phyloP scores from a whole-genome alignment of 192 early-diverging fungal species.

The Coemansia sp. region DNA sequence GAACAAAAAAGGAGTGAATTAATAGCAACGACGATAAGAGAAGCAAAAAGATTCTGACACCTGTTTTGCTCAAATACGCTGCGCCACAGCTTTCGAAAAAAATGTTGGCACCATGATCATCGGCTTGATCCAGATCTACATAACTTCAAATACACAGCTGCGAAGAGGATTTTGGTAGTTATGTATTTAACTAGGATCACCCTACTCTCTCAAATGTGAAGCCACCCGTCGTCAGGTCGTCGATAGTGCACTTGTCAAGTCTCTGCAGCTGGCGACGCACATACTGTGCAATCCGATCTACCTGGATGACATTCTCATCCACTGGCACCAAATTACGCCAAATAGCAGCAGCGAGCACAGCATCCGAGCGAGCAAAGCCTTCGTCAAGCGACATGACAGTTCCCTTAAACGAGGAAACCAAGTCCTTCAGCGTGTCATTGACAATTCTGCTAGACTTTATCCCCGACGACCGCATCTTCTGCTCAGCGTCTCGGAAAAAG shows the following conservation, averaged over 20 bases:
- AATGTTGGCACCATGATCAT: not conserved
- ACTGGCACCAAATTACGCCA: slow-evolving; percentile 64
- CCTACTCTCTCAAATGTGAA: slow-evolving; percentile 38
- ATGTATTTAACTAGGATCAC: not conserved
- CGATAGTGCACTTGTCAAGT: slow-evolving; percentile 27
- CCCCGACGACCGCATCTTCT: slow-evolving; percentile 77
- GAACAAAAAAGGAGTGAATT: not conserved
- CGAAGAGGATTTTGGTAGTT: no score
- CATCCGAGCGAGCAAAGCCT: slow-evolving; percentile 82
- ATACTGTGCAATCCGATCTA: slow-evolving; percentile 26
- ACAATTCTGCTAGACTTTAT: slow-evolving; percentile 74
- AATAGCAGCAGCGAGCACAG: slow-evolving; percentile 85
- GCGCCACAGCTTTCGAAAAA: not conserved
- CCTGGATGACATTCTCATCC: slow-evolving; percentile 35
- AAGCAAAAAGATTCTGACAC: not conserved
- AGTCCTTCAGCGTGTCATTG: slow-evolving; percentile 73
- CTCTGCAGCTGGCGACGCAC: slow-evolving; percentile 30
- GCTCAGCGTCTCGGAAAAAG: slow-evolving; percentile 89
- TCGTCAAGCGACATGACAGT: slow-evolving; percentile 91
- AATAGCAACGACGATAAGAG: not conserved
- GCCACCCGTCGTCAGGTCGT: slow-evolving; percentile 24
- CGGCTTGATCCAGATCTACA: not conserved
- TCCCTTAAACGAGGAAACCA: slow-evolving; percentile 85
- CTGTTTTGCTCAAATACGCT: not conserved
- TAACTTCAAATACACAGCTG: no score